Evolutionary conservation across 208 protist species (phyloP).

Genomic region (Leishmania arabica): DNA sequence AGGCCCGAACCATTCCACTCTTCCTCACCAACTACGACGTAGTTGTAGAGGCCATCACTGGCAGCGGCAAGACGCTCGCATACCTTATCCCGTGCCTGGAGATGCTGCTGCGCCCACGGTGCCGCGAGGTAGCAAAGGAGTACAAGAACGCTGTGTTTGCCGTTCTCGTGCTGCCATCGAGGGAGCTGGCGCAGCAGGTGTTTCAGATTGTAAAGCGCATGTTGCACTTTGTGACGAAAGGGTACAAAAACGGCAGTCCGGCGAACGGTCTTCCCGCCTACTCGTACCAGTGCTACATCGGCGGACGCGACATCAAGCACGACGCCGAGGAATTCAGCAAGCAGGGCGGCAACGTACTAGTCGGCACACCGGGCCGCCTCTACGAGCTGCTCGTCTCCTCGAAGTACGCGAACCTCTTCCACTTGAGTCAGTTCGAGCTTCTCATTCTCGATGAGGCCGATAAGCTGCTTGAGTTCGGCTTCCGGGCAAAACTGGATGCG

Average conservation of each 20-base stretch:
- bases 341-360: slow-evolving; percentile 84
- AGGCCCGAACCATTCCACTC: slow-evolving; percentile 91
- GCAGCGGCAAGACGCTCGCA: slow-evolving; percentile 95
- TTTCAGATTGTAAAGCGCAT: slow-evolving; percentile 78
- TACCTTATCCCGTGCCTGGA: slow-evolving; percentile 92
- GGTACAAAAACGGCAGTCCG: slow-evolving; percentile 42
- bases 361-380: slow-evolving; percentile 92
- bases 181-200: slow-evolving; percentile 96
- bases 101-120: slow-evolving; percentile 73
- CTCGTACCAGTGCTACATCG: slow-evolving; percentile 91
- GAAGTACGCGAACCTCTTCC: slow-evolving; percentile 73
- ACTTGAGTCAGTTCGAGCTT: slow-evolving; percentile 85
- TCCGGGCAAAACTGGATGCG: slow-evolving; percentile 91
- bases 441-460: slow-evolving; percentile 95
- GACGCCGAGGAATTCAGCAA: slow-evolving; percentile 84
- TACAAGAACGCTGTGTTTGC: slow-evolving; percentile 80
- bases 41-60: slow-evolving; percentile 94
- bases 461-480: slow-evolving; percentile 93
- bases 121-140: slow-evolving; percentile 45
- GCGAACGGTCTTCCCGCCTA: slow-evolving; percentile 56
- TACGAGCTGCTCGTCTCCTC: slow-evolving; percentile 91
- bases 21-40: slow-evolving; percentile 92
- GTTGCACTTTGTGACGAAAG: slow-evolving; percentile 64
- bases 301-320: slow-evolving; percentile 80
- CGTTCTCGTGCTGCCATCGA: slow-evolving; percentile 91